Evolutionary conservation across 2,329 filamentous ascomycete species (phyloP).

Genomic region (Fusarium duplospermum): DNA sequence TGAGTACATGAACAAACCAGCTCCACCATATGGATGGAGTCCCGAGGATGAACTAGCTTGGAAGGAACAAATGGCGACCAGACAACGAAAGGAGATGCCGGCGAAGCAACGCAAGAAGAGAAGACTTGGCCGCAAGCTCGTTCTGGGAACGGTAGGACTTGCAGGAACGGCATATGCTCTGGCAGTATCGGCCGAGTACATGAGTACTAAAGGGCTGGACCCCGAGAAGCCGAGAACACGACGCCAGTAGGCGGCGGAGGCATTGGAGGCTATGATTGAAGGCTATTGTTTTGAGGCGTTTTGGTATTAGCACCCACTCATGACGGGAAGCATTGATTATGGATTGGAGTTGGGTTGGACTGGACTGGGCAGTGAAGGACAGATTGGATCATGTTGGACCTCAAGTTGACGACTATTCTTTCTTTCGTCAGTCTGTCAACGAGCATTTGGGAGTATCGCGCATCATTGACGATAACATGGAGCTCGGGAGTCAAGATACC

Average conservation of each 20-base stretch:
- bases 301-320: not conserved
- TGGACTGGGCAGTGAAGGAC: not conserved
- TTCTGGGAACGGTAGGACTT: constrained; percentile 66
- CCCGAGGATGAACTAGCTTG: constrained; percentile 61
- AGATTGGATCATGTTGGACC: not conserved
- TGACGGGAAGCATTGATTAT: not conserved
- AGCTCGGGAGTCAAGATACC: constrained; percentile 37
- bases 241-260: not conserved
- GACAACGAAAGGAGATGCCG: constrained; percentile 49
- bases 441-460: not conserved
- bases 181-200: constrained; percentile 69
- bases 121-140: constrained; percentile 59
- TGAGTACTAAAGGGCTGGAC: constrained; percentile 58
- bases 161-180: constrained; percentile 68
- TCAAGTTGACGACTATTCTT: not conserved
- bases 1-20: constrained; percentile 44
- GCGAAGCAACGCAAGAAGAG: constrained; percentile 51
- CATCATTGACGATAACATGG: constrained; percentile 20
- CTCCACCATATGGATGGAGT: constrained; percentile 52
- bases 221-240: constrained; percentile 39
- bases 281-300: not conserved
- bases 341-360: constrained; percentile 17
- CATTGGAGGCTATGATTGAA: not conserved
- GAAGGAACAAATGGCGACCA: constrained; percentile 52
- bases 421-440: not conserved